Base-by-base conservation (phyloP, 352 stramenopile species). In the Blastocystis sp. region DNA sequence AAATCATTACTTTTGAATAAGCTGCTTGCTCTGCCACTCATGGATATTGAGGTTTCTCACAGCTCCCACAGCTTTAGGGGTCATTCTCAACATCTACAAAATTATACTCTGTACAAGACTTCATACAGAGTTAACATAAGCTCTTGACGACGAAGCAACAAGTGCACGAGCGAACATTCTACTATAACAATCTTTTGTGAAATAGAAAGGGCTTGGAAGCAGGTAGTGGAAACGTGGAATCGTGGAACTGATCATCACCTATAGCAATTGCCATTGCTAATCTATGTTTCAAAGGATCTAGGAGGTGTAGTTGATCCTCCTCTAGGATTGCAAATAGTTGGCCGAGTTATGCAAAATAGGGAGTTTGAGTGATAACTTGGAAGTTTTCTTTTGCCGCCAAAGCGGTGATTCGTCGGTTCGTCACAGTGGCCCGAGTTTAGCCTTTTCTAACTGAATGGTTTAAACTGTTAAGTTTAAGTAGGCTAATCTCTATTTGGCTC, bases 1-100 rank as follows among this genome's bases (percentile, higher is more conserved):
- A 82, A 95, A 93, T 41, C 94, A 94, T 90, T 96, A 96, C 62
- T 92, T 92, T 91, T 96, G 95, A 93, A 98, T 96, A 91, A 98
- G 95, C 90, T 98, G 93, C 91, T 97, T 95, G 88, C 93, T 95
- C 92, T 96, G 94, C 92, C 96, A 97, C 92, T 98, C 95, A 91
- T 98, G 95, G 56, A 98, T 92, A 91, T 98, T 98, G 30, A 98
- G 92, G 87, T 94, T 93, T 76, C 95, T 94, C 87, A 82, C 56
- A 89, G 78, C 76, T 30, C 65, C 90, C 53, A 90, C 64, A 55
- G 56, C 69, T 55, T 88, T 88, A 41, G 76, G 76, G 20, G 76
- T 59, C 59, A 88, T 88, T 63, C 26, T 63, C 70, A 81, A 53
- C 70, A 81, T 81, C 70, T 81, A 81, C 70, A 65, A 16, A 45